Percentiles rank a stretch among this genome's conserved stretches.
Evolutionary conservation across 306 rosid species (phyloP).

Genomic region (Datisca glomerata): DNA sequence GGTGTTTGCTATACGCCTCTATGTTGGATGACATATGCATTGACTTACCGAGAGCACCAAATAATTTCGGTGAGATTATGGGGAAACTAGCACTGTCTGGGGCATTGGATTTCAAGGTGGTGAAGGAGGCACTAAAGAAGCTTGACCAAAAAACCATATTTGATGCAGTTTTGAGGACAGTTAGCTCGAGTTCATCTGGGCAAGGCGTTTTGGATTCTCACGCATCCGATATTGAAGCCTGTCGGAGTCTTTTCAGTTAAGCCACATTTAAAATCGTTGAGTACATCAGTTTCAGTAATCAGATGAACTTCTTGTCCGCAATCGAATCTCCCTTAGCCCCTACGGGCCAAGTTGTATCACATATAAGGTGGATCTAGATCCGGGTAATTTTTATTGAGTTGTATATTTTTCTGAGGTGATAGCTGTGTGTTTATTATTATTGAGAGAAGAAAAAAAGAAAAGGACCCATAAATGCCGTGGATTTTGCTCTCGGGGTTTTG

Average conservation of each 20-base stretch:
- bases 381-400: slow-evolving; percentile 57
- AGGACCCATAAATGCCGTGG: slow-evolving; percentile 41
- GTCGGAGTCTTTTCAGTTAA: slow-evolving; percentile 32
- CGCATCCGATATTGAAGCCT: slow-evolving; percentile 76
- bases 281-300: slow-evolving; percentile 20
- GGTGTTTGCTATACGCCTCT: slow-evolving; percentile 63
- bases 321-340: slow-evolving; percentile 12
- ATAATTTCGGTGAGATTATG: slow-evolving; percentile 65
- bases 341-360: slow-evolving; percentile 44
- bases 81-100: slow-evolving; percentile 50
- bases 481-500: slow-evolving; percentile 43
- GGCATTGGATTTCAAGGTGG: slow-evolving; percentile 63
- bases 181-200: slow-evolving; percentile 40
- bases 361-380: slow-evolving; percentile 45
- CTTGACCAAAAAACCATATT: slow-evolving; percentile 55
- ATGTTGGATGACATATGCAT: slow-evolving; percentile 57
- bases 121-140: slow-evolving; percentile 50
- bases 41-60: slow-evolving; percentile 80
- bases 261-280: not conserved
- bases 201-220: slow-evolving; percentile 58
- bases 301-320: slow-evolving; percentile 23
- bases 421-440: slow-evolving; percentile 43
- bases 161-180: slow-evolving; percentile 26
- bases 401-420: slow-evolving; percentile 66
- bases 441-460: slow-evolving; percentile 37